Conservation (phyloP, 495 filamentous ascomycete genomes). For the Lasiosphaeria ovina region DNA sequence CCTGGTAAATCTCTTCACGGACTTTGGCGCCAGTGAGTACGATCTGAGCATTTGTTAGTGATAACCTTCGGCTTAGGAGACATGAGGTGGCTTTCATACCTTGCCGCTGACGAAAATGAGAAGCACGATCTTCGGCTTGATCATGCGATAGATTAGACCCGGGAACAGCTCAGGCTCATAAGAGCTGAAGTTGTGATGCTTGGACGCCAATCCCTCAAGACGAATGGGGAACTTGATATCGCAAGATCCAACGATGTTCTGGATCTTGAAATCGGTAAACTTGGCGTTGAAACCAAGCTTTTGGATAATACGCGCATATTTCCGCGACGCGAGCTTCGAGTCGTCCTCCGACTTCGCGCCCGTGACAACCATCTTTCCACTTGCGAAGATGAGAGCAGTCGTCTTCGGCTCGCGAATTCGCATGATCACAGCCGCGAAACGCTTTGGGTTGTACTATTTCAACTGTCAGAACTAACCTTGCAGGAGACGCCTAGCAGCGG, state of each 20-base stretch:
- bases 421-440: constrained; percentile 99
- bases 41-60: constrained; percentile 46
- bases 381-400: constrained; percentile 95
- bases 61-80: neutral
- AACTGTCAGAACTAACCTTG: constrained; percentile 34
- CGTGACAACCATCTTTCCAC: constrained; percentile 99
- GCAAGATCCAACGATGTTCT: constrained; percentile 98
- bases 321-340: constrained; percentile 92
- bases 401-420: constrained; percentile 99
- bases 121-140: constrained; percentile 99
- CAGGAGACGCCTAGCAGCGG: neutral
- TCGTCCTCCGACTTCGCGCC: constrained; percentile 99
- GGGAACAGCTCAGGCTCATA: constrained; percentile 99
- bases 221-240: constrained; percentile 99
- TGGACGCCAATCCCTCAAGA: constrained; percentile 88
- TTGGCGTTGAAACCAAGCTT: constrained; percentile 99
- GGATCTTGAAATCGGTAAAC: constrained; percentile 99
- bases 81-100: neutral
- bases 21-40: constrained; percentile 98
- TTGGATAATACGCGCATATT: constrained; percentile 99
- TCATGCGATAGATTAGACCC: constrained; percentile 99
- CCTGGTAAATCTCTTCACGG: constrained; percentile 97
- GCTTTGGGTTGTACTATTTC: constrained; percentile 57
- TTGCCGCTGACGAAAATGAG: constrained; percentile 98
- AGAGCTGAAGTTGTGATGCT: constrained; percentile 98